Evolutionary conservation across 495 filamentous ascomycete species (phyloP).

Genomic region (Jackrogersella minutella): DNA sequence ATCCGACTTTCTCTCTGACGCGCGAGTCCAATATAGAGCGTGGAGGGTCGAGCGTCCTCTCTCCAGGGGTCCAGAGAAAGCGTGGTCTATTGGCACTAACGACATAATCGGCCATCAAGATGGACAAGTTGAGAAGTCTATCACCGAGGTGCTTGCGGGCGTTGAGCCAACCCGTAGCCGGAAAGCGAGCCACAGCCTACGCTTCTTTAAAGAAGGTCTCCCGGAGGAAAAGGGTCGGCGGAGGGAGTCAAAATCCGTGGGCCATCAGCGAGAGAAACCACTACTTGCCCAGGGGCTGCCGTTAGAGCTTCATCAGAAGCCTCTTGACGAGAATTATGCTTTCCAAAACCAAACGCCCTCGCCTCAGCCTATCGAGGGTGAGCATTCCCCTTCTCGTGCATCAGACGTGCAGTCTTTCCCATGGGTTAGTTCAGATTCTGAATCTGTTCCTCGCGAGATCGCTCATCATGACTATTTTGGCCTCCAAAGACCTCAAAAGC

Average conservation of each 20-base stretch:
- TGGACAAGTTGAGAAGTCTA: constrained; percentile 78
- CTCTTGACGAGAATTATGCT: constrained; percentile 11
- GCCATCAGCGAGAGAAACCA: constrained; percentile 45
- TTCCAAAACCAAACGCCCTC: constrained; percentile 21
- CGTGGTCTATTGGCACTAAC: constrained; percentile 63
- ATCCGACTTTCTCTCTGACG: constrained; percentile 42
- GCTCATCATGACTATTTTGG: constrained; percentile 31
- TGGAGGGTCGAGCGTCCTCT: constrained; percentile 55
- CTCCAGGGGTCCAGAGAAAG: constrained; percentile 58
- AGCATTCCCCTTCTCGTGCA: constrained; percentile 22
- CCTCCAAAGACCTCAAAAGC: constrained; percentile 17
- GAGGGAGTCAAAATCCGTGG: constrained; percentile 47
- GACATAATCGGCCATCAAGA: constrained; percentile 50
- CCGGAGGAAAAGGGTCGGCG: constrained; percentile 62
- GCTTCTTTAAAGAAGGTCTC: constrained; percentile 91
- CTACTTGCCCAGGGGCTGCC: constrained; percentile 34
- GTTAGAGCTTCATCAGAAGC: constrained; percentile 23
- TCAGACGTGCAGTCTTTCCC: constrained; percentile 28
- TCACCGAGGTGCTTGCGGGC: constrained; percentile 80
- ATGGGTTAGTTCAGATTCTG: constrained; percentile 4
- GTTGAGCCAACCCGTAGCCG: constrained; percentile 85
- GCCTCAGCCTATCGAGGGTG: constrained; percentile 28
- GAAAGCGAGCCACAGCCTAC: constrained; percentile 91
- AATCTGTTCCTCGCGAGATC: constrained; percentile 5
- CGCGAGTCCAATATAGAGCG: constrained; percentile 49